These are phyloP conservation scores for Ligustrum vulgare DNA, from an alignment of 257 asterid species.

Conservation along the genomic window DNA sequence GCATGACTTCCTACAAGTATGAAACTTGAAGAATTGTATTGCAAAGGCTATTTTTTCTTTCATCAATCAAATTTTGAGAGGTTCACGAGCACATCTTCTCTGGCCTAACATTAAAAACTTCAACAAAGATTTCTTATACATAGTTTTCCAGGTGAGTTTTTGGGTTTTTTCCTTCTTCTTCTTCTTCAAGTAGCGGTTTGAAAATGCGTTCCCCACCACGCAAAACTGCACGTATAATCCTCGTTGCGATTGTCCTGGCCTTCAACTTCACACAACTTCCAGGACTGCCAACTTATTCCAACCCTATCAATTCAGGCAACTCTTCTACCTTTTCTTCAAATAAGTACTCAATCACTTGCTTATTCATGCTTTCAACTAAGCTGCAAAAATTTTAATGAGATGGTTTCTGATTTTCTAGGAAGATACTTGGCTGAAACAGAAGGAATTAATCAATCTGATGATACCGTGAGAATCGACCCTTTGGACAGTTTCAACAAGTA, in stretches of 20 bases:
- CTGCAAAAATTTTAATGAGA: too few species aligned
- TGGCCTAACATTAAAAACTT: background rate
- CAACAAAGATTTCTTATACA: background rate
- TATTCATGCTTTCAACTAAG: too few species aligned
- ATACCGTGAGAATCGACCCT: slow-evolving; percentile 72
- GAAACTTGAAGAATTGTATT: background rate
- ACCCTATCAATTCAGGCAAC: slow-evolving; percentile 32
- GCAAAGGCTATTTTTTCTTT: background rate
- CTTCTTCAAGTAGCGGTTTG: slow-evolving; percentile 11
- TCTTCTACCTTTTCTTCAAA: background rate
- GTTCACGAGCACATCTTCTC: background rate
- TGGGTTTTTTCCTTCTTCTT: background rate
- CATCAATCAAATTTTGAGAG: background rate
- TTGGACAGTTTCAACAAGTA: slow-evolving; percentile 61
- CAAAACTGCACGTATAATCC: slow-evolving; percentile 19
- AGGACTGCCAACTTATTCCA: slow-evolving; percentile 24
- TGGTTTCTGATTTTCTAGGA: slow-evolving; percentile 34
- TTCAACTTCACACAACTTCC: slow-evolving; percentile 27
- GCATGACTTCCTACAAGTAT: background rate
- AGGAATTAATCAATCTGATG: slow-evolving; percentile 22
- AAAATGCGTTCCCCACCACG: slow-evolving; percentile 20
- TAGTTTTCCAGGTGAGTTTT: background rate
- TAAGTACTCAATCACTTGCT: too few species aligned
- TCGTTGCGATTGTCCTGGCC: slow-evolving; percentile 28
- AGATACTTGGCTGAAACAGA: slow-evolving; percentile 39